Percentiles rank a stretch among this genome's conserved stretches.
Conservation (phyloP, 345 rosid species). For the Leavenworthia alabamica region DNA sequence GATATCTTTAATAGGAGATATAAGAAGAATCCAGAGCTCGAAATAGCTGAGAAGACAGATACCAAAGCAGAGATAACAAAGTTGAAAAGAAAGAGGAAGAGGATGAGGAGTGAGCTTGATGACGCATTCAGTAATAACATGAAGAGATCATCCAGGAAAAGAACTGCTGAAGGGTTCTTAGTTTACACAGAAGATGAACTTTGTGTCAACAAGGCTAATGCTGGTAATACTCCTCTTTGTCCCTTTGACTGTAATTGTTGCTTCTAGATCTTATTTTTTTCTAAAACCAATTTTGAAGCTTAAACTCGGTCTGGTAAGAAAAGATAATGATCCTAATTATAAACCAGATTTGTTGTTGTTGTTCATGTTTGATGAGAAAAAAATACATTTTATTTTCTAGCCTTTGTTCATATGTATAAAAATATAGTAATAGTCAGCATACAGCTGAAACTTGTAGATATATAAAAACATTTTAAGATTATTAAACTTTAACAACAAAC, state of each 20-base stretch:
- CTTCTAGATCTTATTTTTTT: conserved; percentile 32
- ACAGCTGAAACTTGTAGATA: conserved; percentile 2
- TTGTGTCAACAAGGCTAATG: conserved; percentile 44
- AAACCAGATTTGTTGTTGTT: background rate
- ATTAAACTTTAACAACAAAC: conserved; percentile 16
- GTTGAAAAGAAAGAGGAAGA: conserved; percentile 28
- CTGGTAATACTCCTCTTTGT: conserved; percentile 62
- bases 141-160: conserved; percentile 36
- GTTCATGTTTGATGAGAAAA: background rate
- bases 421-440: too few species aligned
- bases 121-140: background rate
- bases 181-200: conserved; percentile 68
- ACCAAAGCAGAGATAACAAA: conserved; percentile 24
- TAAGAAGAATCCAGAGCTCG: conserved; percentile 32
- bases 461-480: conserved; percentile 4
- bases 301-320: background rate
- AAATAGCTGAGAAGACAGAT: conserved; percentile 11
- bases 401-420: background rate
- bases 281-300: background rate
- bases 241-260: conserved; percentile 91
- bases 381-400: background rate
- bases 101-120: background rate
- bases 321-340: conserved; percentile 2
- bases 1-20: conserved; percentile 41
- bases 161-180: conserved; percentile 47